Evolutionary conservation across 768 basidiomycete genomes (phyloP), one percentile per base, ranked within the genome.

Genomic region (Pholiota microspora): DNA sequence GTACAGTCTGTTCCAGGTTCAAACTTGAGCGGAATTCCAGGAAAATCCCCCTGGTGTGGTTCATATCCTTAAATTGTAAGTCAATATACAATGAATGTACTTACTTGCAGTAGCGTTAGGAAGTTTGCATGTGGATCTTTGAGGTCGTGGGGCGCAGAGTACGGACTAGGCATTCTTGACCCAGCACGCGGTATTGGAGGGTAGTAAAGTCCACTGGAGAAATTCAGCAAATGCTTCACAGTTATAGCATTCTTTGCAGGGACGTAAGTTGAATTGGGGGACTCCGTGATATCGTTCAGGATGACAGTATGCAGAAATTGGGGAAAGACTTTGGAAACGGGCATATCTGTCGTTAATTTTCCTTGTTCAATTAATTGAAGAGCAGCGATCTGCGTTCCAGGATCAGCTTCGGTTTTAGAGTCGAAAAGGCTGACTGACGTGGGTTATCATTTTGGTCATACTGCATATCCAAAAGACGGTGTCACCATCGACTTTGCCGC

Each of bases 1-100:
- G n/a, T n/a, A 64, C 70, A 71, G 31, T 60, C 60, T 4, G 60
- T 59, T 0, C 70, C 70, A 10, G 70, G 70, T 36, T 70, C 68
- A 52, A 66, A 67, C 21, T 53, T 58, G 12, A 71, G 36, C 1
- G 63, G 68, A 29, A 66, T 60, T 7, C 61, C 64, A 5, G 68
- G 64, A 24, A 58, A 57, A 32, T 56, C 53, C 16, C 62, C 64
- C 67, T 68, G 27, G 4, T 4, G 13, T 10, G 15, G 4, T 13
- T 16, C 15, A 38, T 10, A 13, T 25, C 18, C 31, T 7, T 7
- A 3, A 34, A 15, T 16, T 18, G 29, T 15, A 34, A 25, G 16
- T 4, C 13, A 40, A 32, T 24, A 2, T 46, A 15, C 6, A 10
- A 12, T 21, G 8, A n/a, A 45, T n/a, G 9, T 7, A 60, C 55